Evolutionary conservation across 495 filamentous ascomycete genomes (phyloP).

Genomic region (Thozetella sp.): DNA sequence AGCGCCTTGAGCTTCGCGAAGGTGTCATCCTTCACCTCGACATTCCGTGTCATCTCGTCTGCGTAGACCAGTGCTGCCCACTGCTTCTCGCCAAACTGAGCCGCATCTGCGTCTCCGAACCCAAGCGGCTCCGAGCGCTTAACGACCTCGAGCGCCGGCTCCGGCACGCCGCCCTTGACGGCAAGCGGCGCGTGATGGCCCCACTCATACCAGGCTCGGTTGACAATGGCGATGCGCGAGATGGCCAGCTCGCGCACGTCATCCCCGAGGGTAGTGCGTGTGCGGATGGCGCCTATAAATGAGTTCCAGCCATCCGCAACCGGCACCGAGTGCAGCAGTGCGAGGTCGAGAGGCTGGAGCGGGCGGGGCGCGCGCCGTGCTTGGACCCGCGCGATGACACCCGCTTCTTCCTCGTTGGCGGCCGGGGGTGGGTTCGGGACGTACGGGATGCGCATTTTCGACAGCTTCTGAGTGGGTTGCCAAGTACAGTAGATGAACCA

Average conservation of each 20-base stretch:
- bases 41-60: slow-evolving; percentile 74
- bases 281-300: slow-evolving; percentile 76
- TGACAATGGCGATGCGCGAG: slow-evolving; percentile 72
- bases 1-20: slow-evolving; percentile 59
- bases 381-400: slow-evolving; percentile 61
- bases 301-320: slow-evolving; percentile 81
- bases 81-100: slow-evolving; percentile 54
- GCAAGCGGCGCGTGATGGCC: slow-evolving; percentile 70
- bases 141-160: slow-evolving; percentile 46
- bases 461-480: background rate
- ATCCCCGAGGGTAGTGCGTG: slow-evolving; percentile 58
- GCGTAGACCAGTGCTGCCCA: slow-evolving; percentile 69
- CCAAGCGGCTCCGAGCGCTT: slow-evolving; percentile 15
- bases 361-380: slow-evolving; percentile 64
- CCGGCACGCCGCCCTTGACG: slow-evolving; percentile 42
- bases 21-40: slow-evolving; percentile 61
- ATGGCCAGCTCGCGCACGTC: slow-evolving; percentile 73
- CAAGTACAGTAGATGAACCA: background rate
- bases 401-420: slow-evolving; percentile 44
- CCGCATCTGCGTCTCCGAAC: slow-evolving; percentile 6
- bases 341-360: slow-evolving; percentile 70
- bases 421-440: slow-evolving; percentile 57
- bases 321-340: slow-evolving; percentile 72
- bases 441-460: slow-evolving; percentile 75
- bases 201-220: slow-evolving; percentile 80